Evolutionary conservation across 768 basidiomycete species (phyloP).

Genomic region (Pulveroboletus sp.): DNA sequence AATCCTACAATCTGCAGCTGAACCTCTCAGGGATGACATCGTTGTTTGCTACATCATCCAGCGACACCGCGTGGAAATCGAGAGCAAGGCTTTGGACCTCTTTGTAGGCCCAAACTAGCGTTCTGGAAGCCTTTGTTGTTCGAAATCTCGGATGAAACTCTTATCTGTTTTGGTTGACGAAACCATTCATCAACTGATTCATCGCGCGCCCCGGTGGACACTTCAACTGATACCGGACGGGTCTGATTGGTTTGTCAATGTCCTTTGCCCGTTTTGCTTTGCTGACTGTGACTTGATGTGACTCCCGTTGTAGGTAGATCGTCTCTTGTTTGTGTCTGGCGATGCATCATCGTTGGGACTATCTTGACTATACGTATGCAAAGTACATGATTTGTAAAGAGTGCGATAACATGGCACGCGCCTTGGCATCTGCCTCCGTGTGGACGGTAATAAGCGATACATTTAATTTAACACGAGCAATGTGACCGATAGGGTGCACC

Average conservation of each 20-base stretch:
- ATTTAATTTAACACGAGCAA: too few relatives aligned
- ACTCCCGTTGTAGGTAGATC: not conserved
- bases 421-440: too few relatives aligned
- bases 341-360: not conserved
- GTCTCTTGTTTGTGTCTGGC: not conserved
- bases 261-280: too few relatives aligned
- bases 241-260: too few relatives aligned
- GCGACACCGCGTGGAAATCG: slow-evolving; percentile 21
- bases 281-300: not conserved
- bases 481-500: too few relatives aligned
- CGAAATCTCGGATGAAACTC: not conserved
- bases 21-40: slow-evolving; percentile 30
- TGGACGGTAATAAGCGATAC: too few relatives aligned
- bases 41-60: slow-evolving; percentile 28
- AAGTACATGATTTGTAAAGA: too few relatives aligned
- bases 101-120: slow-evolving; percentile 19
- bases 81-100: slow-evolving; percentile 24
- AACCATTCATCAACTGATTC: too few relatives aligned
- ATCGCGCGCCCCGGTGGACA: too few relatives aligned
- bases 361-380: too few relatives aligned
- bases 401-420: too few relatives aligned
- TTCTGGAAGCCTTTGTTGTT: not conserved
- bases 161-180: not conserved
- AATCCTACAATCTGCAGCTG: slow-evolving; percentile 19
- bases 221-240: too few relatives aligned